Evolutionary conservation across 345 rosid species (phyloP).

Genomic region (Moringa oleifera): DNA sequence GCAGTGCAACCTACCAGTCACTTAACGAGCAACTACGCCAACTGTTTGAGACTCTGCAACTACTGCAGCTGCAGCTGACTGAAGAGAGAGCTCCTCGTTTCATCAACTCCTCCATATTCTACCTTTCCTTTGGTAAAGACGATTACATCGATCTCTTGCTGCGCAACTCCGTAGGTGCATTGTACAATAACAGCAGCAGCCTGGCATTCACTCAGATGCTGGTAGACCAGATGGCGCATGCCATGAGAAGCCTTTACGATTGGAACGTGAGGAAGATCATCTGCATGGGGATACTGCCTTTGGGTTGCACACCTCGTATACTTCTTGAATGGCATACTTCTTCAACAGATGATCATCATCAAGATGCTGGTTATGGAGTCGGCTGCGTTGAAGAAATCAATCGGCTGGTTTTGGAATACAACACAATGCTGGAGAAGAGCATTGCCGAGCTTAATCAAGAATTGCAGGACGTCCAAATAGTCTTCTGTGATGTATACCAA

Average conservation of each 20-base stretch:
- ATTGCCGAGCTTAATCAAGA: slow-evolving; percentile 34
- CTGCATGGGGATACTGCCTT: slow-evolving; percentile 46
- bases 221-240: slow-evolving; percentile 45
- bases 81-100: slow-evolving; percentile 22
- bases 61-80: slow-evolving; percentile 41
- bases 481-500: slow-evolving; percentile 46
- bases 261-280: slow-evolving; percentile 44
- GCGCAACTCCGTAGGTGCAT: slow-evolving; percentile 33
- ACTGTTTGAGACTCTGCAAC: slow-evolving; percentile 51
- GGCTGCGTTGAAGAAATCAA: slow-evolving; percentile 48
- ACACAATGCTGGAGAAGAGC: slow-evolving; percentile 29
- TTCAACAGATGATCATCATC: neutral
- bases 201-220: slow-evolving; percentile 40
- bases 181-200: slow-evolving; percentile 39
- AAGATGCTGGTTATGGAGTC: neutral
- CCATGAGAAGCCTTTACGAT: slow-evolving; percentile 38
- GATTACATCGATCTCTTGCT: slow-evolving; percentile 55
- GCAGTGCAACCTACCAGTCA: slow-evolving; percentile 40
- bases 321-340: slow-evolving; percentile 36
- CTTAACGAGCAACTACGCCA: slow-evolving; percentile 64
- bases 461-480: slow-evolving; percentile 35
- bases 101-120: slow-evolving; percentile 43
- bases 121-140: slow-evolving; percentile 69
- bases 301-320: slow-evolving; percentile 52
- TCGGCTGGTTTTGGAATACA: slow-evolving; percentile 44